Percentiles rank a stretch among this genome's conserved stretches.
Conservation (phyloP, 306 rosid genomes). For the Adenanthera pavonina region DNA sequence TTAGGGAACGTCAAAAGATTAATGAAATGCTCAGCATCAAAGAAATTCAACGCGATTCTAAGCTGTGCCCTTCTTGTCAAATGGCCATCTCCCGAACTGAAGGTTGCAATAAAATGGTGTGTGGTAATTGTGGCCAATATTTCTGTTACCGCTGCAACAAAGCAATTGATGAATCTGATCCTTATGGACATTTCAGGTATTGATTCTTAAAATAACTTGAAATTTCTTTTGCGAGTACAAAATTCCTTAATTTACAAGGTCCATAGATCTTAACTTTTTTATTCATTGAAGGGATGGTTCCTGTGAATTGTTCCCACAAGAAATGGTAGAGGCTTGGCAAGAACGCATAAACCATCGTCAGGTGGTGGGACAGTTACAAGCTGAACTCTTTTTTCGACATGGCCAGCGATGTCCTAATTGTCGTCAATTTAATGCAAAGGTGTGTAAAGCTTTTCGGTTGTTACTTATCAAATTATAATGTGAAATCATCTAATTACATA, state of each 20-base stretch:
- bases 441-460: constrained; percentile 45
- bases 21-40: constrained; percentile 79
- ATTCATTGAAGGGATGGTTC: constrained; percentile 60
- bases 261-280: constrained; percentile 31
- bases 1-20: constrained; percentile 68
- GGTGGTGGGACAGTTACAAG: constrained; percentile 66
- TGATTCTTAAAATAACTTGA: constrained; percentile 17
- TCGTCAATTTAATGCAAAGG: constrained; percentile 91
- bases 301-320: constrained; percentile 82
- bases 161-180: constrained; percentile 70
- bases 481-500: not conserved
- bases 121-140: constrained; percentile 74
- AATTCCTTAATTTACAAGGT: constrained; percentile 19
- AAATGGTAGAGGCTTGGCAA: constrained; percentile 64
- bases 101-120: constrained; percentile 95
- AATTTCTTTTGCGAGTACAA: constrained; percentile 34
- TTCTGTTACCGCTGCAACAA: constrained; percentile 89
- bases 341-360: constrained; percentile 70
- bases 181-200: constrained; percentile 76
- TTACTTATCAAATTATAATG: constrained; percentile 8
- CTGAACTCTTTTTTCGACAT: constrained; percentile 50
- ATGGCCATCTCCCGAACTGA: constrained; percentile 81
- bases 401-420: constrained; percentile 73
- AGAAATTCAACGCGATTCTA: constrained; percentile 78
- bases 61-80: constrained; percentile 84